Base-by-base conservation (phyloP, 225 moss, liverwort and hornwort genomes). In the Antitrichia curtipendula region DNA sequence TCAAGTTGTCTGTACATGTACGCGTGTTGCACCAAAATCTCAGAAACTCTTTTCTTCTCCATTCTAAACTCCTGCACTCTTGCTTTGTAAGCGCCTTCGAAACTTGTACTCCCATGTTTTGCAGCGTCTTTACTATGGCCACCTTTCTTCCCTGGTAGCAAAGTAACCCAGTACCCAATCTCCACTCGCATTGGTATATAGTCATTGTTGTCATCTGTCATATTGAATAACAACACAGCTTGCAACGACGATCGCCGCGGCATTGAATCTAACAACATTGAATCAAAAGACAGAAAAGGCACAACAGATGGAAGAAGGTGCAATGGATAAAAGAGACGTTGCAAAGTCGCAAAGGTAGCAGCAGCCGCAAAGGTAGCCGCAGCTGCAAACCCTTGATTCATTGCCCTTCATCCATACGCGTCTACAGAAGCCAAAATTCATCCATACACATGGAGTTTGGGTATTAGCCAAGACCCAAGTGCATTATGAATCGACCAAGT, bases 121-220 rank as follows among this genome's bases (percentile, higher is more conserved):
- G 27, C 40, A 9, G 29, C 18, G 6, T 29, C 78, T 79, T 79
- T 79, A 4, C 58, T 41, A 79, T 79, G 40, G 6, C 78, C 41
- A 40, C 58, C 58, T 6, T 28, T 79, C 10, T 57, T 57, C 1
- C 58, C 27, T 0, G 3, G 18, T 17, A 27, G 4, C 40, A 79
- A 40, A 40, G 57, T 38, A 16, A 41, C 1, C 41, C 40, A 79
- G 27, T 40, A 79, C 4, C 28, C 40, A 8, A 79, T 59, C 4
- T 79, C 24, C 11, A 79, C 28, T 17, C 2, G 32, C 75, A 52
- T 8, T 5, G 32, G 75, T 1, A 75, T 21, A 22, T 19, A 52
- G 0, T 12, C 49, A 50, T 75, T 75, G 34, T 34, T 49, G 1
- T 58, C 38, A 40, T 78, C 2, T 28, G 0, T 5, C 34, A 0